These are phyloP conservation scores for Solioccasus polychromus DNA, from an alignment of 768 basidiomycete species.

Conservation along the genomic window DNA sequence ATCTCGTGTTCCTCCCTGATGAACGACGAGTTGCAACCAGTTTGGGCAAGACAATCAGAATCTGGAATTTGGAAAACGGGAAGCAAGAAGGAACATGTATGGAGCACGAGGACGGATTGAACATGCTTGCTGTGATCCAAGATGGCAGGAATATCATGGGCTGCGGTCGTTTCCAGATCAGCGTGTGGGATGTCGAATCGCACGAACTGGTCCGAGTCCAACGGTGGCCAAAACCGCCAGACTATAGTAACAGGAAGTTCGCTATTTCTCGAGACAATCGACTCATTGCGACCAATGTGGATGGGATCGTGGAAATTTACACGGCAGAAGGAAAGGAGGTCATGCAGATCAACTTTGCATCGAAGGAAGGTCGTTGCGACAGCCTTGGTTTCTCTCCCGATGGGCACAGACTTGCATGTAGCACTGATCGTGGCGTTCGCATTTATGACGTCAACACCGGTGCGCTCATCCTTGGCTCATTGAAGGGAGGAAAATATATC, in stretches of 20 bases:
- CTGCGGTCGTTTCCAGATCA: background rate
- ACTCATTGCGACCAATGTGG: background rate
- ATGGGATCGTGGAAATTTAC: background rate
- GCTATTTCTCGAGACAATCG: background rate
- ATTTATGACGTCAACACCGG: background rate
- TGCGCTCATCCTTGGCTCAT: background rate
- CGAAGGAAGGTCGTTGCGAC: background rate
- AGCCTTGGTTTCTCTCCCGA: background rate
- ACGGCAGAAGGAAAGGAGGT: background rate
- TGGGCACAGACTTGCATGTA: background rate
- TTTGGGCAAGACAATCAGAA: no score
- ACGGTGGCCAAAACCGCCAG: background rate
- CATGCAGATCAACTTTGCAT: background rate
- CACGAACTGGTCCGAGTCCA: background rate
- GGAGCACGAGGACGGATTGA: background rate
- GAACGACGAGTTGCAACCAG: no score
- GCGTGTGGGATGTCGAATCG: background rate
- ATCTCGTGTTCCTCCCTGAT: no score
- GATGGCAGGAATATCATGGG: background rate
- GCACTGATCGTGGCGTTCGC: background rate
- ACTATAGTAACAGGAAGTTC: background rate
- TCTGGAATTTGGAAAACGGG: no score
- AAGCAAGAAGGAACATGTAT: background rate
- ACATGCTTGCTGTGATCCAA: background rate
- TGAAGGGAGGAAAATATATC: background rate